Evolutionary conservation across 371 early-diverging fungal genomes (phyloP).

Genomic region (Mucor lusitanicus): DNA sequence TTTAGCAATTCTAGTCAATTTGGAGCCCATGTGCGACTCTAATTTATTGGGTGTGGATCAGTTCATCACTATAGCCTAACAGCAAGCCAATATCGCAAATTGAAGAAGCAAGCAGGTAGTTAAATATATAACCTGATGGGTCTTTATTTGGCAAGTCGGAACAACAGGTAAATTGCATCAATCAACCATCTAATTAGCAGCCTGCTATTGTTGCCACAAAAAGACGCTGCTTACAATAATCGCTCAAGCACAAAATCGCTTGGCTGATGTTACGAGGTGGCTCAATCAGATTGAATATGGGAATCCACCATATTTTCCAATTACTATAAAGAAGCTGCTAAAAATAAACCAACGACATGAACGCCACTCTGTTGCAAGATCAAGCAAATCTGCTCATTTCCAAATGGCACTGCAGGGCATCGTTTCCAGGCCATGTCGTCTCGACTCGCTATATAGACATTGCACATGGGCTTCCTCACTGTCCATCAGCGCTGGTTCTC

Average conservation of each 20-base stretch:
- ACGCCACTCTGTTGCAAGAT: constrained; percentile 1
- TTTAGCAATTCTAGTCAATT: background rate
- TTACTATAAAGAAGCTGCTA: background rate
- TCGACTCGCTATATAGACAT: background rate
- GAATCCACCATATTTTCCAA: background rate
- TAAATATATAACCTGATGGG: background rate
- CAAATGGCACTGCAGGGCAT: background rate
- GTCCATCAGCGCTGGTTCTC: background rate
- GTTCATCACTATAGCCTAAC: background rate
- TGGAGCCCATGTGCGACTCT: background rate
- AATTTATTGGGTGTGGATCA: background rate
- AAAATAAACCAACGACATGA: background rate
- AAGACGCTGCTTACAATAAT: background rate
- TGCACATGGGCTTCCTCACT: background rate
- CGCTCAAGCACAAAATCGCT: background rate
- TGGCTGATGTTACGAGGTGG: background rate
- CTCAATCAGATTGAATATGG: background rate
- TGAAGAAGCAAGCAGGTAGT: background rate
- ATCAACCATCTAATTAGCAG: background rate
- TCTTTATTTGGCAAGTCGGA: background rate
- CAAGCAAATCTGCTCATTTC: background rate
- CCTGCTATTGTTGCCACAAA: background rate
- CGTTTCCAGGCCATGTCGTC: background rate
- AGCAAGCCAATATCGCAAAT: background rate
- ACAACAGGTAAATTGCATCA: background rate